Base-by-base conservation (phyloP, 2,329 filamentous ascomycete species). In the Laburnicola sp. region DNA sequence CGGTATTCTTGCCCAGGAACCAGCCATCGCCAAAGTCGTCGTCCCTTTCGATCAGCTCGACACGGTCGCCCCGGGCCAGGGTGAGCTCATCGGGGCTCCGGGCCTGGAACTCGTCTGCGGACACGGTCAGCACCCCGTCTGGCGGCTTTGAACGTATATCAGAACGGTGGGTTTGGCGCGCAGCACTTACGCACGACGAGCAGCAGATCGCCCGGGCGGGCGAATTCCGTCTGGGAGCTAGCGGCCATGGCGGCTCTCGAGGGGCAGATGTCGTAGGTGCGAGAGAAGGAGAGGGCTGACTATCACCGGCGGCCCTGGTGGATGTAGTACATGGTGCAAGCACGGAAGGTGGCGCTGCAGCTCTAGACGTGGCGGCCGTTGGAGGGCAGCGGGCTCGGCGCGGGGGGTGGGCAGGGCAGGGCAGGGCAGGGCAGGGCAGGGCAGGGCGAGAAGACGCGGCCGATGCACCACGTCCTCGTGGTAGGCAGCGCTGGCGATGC, bases 31-130 rank as follows among this genome's bases (percentile, higher is more conserved):
- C 88, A 71, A 94, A 95, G 70, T 94, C 89, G 71, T 94, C 89
- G 70, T 94, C 89, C 65, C 89, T 83, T 75, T 94, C 89, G 58
- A 93, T 84, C 56, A 95, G 77, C 76, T 93, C 87, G 55, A 95
- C 87, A 57, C 88, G 85, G 66, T 94, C 89, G 63, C 89, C 92
- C 68, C 95, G 95, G 48, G 84, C 80, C 59, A 99, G 80, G 63
- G 85, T 95, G 68, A 99, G 81, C 79, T 99, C 94, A 75, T 99
- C 94, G 51, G 89, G 88, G 73, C 91, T 95, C 61, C 94, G 86
- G 51, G 93, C 92, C 62, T 86, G 80, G 73, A 99, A 97, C 75
- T 97, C 91, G 76, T 99, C 91, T 96, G 61, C 42, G 47, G 35
- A 5, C 27, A 37, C 26, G 9, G 49, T 62, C 51, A 62, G 59